Base-by-base conservation (phyloP, 2,329 filamentous ascomycete genomes). In the Epichloe hybrida region DNA sequence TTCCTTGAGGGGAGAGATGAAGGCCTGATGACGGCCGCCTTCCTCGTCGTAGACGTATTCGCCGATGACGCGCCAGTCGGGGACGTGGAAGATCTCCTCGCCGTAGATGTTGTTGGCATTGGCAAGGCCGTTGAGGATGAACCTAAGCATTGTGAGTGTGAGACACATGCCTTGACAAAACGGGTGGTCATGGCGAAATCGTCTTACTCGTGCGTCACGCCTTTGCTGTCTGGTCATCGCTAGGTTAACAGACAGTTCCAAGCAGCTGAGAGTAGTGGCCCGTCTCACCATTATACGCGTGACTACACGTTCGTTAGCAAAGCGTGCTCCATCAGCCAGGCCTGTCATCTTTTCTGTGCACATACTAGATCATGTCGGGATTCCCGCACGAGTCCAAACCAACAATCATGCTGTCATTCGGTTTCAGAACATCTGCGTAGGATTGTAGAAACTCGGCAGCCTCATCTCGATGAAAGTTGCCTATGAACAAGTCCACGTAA, bases 301-400 rank as follows among this genome's bases (percentile, higher is more conserved):
- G 77, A 58, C 80, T 83, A 53, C 3, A 49, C 5, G 3, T 20
- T 2, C 11, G 17, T 51, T 37, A 56, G 69, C 58, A 66, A 63
- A 37, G 9, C 9, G 3, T 31, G 11, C 12, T 8, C 15, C 5
- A 15, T 48, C 3, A 43, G 17, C 20, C 12, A 9, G 21, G 11
- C 40, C 21, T 17, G 9, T 46, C 11, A 5, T 8, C 27, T 35
- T 9, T 20, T n/a, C 31, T 20, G 20, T 2, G 11, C 15, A 87
- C 93, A 66, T 76, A 86, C 76, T 85, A 94, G 42, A 97, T 85
- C 64, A 82, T 87, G 52, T 82, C 77, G 3, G 86, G 77, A 60
- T 94, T 78, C 59, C 81, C 77, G 65, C 88, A 95, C 12, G 82
- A 84, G 66, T 98, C 93, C 51, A 97, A 69, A 11, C 88, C 93